A percentile compares a stretch with the other conserved stretches of the same genome.
Conservation (phyloP, 106 monocot genomes). For the Vanilla planifolia region DNA sequence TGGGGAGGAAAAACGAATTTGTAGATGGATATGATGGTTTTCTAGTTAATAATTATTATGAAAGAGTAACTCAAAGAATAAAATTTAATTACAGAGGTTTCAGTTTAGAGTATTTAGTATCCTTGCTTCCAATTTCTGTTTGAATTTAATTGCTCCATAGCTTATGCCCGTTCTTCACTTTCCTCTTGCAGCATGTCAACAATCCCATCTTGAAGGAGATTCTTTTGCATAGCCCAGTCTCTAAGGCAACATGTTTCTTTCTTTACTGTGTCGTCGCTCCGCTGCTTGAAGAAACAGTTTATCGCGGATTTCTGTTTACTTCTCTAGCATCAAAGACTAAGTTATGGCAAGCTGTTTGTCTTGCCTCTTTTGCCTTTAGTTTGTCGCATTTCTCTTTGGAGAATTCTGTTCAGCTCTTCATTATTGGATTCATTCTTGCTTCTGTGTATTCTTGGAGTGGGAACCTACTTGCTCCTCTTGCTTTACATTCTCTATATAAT, state of each 20-base stretch:
- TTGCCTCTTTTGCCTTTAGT: slow-evolving; percentile 57
- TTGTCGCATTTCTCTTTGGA: slow-evolving; percentile 55
- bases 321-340: slow-evolving; percentile 47
- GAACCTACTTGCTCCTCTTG: slow-evolving; percentile 44
- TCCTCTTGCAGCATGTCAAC: slow-evolving; percentile 54
- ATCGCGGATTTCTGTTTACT: slow-evolving; percentile 72
- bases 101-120: no score
- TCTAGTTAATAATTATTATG: no score
- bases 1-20: no score
- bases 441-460: slow-evolving; percentile 71
- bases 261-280: slow-evolving; percentile 66
- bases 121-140: no score
- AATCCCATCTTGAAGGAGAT: slow-evolving; percentile 69
- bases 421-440: slow-evolving; percentile 78
- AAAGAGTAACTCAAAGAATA: no score
- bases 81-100: no score
- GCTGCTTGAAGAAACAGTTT: slow-evolving; percentile 66
- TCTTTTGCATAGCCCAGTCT: slow-evolving; percentile 23
- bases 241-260: slow-evolving; percentile 33
- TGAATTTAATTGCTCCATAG: neutral
- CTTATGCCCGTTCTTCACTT: neutral
- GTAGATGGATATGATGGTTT: no score
- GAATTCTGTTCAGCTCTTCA: slow-evolving; percentile 60
- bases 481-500: slow-evolving; percentile 78
- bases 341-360: slow-evolving; percentile 50